Evolutionary conservation across 371 early-diverging fungal species (phyloP).

Genomic region (Apophysomyces ossiformis): DNA sequence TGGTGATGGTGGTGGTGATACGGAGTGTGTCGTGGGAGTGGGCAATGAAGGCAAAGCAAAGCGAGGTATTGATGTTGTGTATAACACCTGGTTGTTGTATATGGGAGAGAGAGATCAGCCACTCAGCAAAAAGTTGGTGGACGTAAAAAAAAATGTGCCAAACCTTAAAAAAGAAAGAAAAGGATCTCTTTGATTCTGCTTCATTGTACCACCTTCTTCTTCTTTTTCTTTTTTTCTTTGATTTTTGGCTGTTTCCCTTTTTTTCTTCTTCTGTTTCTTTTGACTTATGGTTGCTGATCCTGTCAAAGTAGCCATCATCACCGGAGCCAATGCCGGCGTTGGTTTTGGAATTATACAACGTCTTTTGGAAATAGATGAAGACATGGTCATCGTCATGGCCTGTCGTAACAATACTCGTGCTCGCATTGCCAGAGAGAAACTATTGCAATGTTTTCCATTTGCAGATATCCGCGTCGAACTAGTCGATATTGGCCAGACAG

Average conservation of each 20-base stretch:
- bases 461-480: slow-evolving; percentile 49
- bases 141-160: too few relatives aligned
- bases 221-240: too few relatives aligned
- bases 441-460: slow-evolving; percentile 51
- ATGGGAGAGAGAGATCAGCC: too few relatives aligned
- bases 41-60: neutral
- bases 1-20: too few relatives aligned
- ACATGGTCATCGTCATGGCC: slow-evolving; percentile 67
- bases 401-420: slow-evolving; percentile 75
- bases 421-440: slow-evolving; percentile 51
- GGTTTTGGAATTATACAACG: slow-evolving; percentile 76
- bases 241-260: too few relatives aligned
- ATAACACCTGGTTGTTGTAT: too few relatives aligned
- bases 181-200: too few relatives aligned
- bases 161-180: too few relatives aligned
- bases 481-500: slow-evolving; percentile 60
- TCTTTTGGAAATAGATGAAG: slow-evolving; percentile 47
- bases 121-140: too few relatives aligned
- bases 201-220: too few relatives aligned
- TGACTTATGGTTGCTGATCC: too few relatives aligned
- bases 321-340: slow-evolving; percentile 76
- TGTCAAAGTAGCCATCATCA: slow-evolving; percentile 57
- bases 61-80: neutral
- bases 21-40: neutral
- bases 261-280: too few relatives aligned